Evolutionary conservation across 2,329 filamentous ascomycete species (phyloP).

Genomic region (Periconia sp.): DNA sequence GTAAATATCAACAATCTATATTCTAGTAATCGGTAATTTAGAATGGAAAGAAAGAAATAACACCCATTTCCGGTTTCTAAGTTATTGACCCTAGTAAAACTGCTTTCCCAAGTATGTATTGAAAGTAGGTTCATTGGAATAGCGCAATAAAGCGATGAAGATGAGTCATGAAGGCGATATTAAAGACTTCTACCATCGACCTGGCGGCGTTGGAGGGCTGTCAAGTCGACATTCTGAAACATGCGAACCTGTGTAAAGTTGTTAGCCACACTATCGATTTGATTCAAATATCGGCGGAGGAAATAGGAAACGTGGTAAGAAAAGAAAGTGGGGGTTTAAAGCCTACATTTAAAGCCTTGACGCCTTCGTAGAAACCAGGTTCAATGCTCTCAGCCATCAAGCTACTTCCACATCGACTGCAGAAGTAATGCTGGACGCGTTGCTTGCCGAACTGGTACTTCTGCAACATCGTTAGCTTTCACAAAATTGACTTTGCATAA

Average conservation of each 20-base stretch:
- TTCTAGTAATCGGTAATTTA: too few relatives aligned
- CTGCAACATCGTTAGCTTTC: constrained; percentile 1
- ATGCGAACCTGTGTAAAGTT: constrained; percentile 18
- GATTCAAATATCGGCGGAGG: too few relatives aligned
- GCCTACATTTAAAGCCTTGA: constrained; percentile 33
- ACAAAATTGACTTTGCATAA: not conserved
- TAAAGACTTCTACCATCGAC: constrained; percentile 24
- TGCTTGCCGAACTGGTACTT: constrained; percentile 31
- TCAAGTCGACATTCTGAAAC: constrained; percentile 31
- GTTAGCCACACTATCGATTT: not conserved
- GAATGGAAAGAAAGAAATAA: too few relatives aligned
- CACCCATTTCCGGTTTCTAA: too few relatives aligned
- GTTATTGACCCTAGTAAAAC: too few relatives aligned
- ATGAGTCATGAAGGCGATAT: not conserved
- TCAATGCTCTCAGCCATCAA: constrained; percentile 29
- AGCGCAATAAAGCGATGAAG: not conserved
- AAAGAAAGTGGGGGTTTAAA: not conserved
- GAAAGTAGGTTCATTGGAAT: too few relatives aligned
- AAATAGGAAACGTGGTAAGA: not conserved
- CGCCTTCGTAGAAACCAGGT: constrained; percentile 28
- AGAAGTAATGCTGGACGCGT: constrained; percentile 34
- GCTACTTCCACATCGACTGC: constrained; percentile 29
- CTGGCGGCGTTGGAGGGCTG: constrained; percentile 19
- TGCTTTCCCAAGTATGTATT: too few relatives aligned
- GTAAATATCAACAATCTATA: too few relatives aligned